These are phyloP conservation scores for Scleroderma bovista DNA, from an alignment of 768 basidiomycete genomes.

Conservation along the genomic window DNA sequence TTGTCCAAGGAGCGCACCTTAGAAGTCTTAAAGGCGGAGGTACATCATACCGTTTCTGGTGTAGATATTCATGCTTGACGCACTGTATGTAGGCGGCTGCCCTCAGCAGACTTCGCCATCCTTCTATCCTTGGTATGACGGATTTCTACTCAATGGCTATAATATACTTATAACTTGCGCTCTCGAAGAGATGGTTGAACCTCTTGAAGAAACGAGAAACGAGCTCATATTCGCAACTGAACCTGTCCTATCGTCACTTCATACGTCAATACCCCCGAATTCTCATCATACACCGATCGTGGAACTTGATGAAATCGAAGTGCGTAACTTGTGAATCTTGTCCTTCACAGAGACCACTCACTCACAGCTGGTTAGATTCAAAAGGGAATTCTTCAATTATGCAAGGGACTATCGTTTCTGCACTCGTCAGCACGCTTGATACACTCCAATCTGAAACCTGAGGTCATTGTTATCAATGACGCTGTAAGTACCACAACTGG, in stretches of 20 bases:
- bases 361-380: conserved; percentile 58
- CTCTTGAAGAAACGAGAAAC: conserved; percentile 85
- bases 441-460: conserved; percentile 85
- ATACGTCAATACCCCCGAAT: conserved; percentile 66
- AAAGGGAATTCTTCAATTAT: conserved; percentile 91
- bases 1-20: conserved; percentile 66
- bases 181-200: conserved; percentile 88
- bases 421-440: conserved; percentile 90
- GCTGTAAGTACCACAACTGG: conserved; percentile 48
- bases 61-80: conserved; percentile 6
- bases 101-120: conserved; percentile 81
- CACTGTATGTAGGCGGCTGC: conserved; percentile 62
- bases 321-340: conserved; percentile 27
- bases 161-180: conserved; percentile 4
- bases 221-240: conserved; percentile 94
- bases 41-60: conserved; percentile 28
- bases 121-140: conserved; percentile 76
- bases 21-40: conserved; percentile 90
- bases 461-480: conserved; percentile 84
- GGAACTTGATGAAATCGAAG: conserved; percentile 96
- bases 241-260: conserved; percentile 76
- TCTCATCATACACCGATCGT: conserved; percentile 51
- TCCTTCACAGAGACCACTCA: neutral
- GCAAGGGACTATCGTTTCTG: conserved; percentile 85
- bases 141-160: conserved; percentile 1